phyloP scores from a whole-genome alignment of 2,329 filamentous ascomycete genomes.

The Ambrosiella cleistominuta region DNA sequence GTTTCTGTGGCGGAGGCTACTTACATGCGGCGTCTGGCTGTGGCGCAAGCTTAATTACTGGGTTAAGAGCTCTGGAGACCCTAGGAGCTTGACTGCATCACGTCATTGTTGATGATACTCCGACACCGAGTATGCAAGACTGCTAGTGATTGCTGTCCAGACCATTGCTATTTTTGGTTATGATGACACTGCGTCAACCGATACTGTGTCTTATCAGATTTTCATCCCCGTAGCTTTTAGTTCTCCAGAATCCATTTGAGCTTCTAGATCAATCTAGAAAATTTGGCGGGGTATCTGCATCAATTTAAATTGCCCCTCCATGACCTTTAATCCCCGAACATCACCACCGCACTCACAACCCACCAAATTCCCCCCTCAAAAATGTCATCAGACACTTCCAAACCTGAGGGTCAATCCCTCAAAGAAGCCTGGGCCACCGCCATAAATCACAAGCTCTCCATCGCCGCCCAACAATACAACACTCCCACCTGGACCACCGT shows the following conservation, averaged over 20 bases:
- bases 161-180: too few relatives aligned
- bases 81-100: too few relatives aligned
- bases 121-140: too few relatives aligned
- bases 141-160: too few relatives aligned
- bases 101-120: too few relatives aligned
- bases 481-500: slow-evolving; percentile 49
- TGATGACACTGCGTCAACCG: too few relatives aligned
- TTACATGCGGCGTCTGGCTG: too few relatives aligned
- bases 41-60: too few relatives aligned
- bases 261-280: background rate
- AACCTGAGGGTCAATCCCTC: slow-evolving; percentile 31
- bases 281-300: slow-evolving; percentile 9
- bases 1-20: background rate
- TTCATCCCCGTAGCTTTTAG: too few relatives aligned
- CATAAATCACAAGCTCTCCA: slow-evolving; percentile 31
- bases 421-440: slow-evolving; percentile 32
- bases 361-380: background rate
- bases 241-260: too few relatives aligned
- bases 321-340: background rate
- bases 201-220: too few relatives aligned
- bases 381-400: slow-evolving; percentile 11
- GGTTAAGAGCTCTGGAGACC: too few relatives aligned
- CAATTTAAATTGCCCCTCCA: background rate
- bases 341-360: background rate
- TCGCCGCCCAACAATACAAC: slow-evolving; percentile 49